Evolutionary conservation across 768 basidiomycete genomes (phyloP).

Genomic region (Leccinum aurantiacum): DNA sequence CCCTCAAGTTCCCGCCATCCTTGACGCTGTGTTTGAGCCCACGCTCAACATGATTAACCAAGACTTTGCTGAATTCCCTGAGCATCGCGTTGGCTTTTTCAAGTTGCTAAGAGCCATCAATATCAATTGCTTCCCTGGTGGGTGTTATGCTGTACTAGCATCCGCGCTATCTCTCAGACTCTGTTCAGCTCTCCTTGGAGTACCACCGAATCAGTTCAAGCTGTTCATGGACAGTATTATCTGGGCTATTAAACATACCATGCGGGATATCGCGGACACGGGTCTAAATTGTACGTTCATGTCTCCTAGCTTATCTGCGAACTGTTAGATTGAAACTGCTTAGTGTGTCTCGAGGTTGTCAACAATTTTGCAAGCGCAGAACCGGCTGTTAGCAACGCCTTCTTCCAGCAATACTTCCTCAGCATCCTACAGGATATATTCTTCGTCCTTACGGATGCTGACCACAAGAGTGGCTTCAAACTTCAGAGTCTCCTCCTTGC

Average conservation of each 20-base stretch:
- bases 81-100: conserved; percentile 97
- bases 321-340: conserved; percentile 6
- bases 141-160: conserved; percentile 17
- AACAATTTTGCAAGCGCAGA: conserved; percentile 92
- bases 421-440: conserved; percentile 94
- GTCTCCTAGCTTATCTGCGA: conserved; percentile 3
- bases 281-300: conserved; percentile 63
- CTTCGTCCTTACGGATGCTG: conserved; percentile 95
- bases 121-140: conserved; percentile 92
- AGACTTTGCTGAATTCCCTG: conserved; percentile 98
- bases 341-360: conserved; percentile 90
- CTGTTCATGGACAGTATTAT: conserved; percentile 97
- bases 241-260: conserved; percentile 99
- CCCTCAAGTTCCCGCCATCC: conserved; percentile 90
- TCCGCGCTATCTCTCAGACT: not conserved
- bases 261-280: conserved; percentile 96
- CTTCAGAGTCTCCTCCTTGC: conserved; percentile 91
- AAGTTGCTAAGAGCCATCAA: conserved; percentile 92
- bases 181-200: conserved; percentile 62
- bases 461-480: conserved; percentile 99
- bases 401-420: conserved; percentile 96
- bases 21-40: conserved; percentile 96
- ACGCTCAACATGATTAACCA: conserved; percentile 99
- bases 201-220: conserved; percentile 94
- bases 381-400: conserved; percentile 76